These are phyloP conservation scores for Ganoderma sinense DNA, from an alignment of 1,284 basidiomycete genomes.

Conservation along the genomic window DNA sequence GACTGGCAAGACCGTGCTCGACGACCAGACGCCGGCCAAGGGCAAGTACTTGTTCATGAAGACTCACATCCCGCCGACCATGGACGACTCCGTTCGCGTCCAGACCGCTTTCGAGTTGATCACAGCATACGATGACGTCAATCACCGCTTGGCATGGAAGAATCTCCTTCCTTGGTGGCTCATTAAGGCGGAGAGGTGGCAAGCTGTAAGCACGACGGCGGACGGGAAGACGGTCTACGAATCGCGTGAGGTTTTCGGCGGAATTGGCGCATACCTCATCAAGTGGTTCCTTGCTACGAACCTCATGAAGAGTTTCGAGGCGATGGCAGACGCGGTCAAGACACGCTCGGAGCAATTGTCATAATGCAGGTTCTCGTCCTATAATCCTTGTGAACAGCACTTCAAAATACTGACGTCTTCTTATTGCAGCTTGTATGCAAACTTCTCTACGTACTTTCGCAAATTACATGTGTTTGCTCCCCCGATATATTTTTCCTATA, in stretches of 20 bases:
- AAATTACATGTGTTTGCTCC: background rate
- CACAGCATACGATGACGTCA: slow-evolving; percentile 54
- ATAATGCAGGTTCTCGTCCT: background rate
- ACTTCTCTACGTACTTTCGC: background rate
- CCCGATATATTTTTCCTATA: background rate
- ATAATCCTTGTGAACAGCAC: background rate
- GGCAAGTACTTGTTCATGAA: slow-evolving; percentile 57
- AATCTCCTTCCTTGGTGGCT: slow-evolving; percentile 52
- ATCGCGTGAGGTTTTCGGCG: slow-evolving; percentile 65
- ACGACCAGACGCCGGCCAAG: slow-evolving; percentile 55
- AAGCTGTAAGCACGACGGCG: slow-evolving; percentile 59
- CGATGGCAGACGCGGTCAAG: slow-evolving; percentile 68
- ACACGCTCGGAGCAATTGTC: slow-evolving; percentile 50
- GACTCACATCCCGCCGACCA: slow-evolving; percentile 66
- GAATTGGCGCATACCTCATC: slow-evolving; percentile 63
- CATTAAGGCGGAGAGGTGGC: slow-evolving; percentile 67
- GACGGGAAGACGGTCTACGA: slow-evolving; percentile 70
- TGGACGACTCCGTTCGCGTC: slow-evolving; percentile 43
- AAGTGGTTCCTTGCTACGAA: slow-evolving; percentile 52
- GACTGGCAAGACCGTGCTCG: slow-evolving; percentile 45
- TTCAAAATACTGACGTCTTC: background rate
- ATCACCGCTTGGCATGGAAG: slow-evolving; percentile 66
- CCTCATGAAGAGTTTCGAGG: slow-evolving; percentile 55
- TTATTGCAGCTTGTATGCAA: background rate
- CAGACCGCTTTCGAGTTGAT: slow-evolving; percentile 41